A percentile compares a stretch with the other conserved stretches of the same genome.
These are phyloP conservation scores for Gnaphalium uliginosum DNA, from an alignment of 129 eudicot genomes.

Conservation along the genomic window DNA sequence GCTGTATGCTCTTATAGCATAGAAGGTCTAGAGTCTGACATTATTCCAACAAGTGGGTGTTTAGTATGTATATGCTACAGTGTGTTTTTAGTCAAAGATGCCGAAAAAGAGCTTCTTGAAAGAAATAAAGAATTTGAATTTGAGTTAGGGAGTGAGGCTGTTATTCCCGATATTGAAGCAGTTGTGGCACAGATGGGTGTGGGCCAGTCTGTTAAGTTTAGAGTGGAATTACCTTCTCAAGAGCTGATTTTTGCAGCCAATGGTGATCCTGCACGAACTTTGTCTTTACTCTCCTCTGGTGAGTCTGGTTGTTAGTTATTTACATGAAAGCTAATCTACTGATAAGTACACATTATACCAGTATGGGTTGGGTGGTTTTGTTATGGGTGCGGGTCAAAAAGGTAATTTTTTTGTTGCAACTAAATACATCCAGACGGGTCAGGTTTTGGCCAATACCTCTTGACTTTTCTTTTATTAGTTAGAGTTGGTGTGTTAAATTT, in stretches of 20 bases:
- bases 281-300: slow-evolving; percentile 57
- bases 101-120: slow-evolving; percentile 56
- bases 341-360: neutral
- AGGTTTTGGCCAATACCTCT: neutral
- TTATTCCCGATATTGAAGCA: slow-evolving; percentile 66
- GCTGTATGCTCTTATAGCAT: slow-evolving; percentile 16
- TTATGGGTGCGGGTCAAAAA: neutral
- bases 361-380: neutral
- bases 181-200: slow-evolving; percentile 67
- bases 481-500: neutral
- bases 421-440: neutral
- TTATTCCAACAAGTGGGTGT: slow-evolving; percentile 59
- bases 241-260: slow-evolving; percentile 72
- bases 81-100: slow-evolving; percentile 46
- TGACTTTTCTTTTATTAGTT: too few species aligned
- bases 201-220: slow-evolving; percentile 68
- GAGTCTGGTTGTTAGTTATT: slow-evolving; percentile 24
- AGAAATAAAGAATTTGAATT: slow-evolving; percentile 80
- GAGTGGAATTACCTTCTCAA: slow-evolving; percentile 51
- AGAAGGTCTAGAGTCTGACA: slow-evolving; percentile 57
- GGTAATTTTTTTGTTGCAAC: neutral
- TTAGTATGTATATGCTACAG: slow-evolving; percentile 63
- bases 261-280: slow-evolving; percentile 45
- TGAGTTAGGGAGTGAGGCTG: slow-evolving; percentile 78
- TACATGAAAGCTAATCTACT: neutral